These are phyloP conservation scores for Eucalyptus microcorys DNA, from an alignment of 345 rosid species.

Conservation along the genomic window DNA sequence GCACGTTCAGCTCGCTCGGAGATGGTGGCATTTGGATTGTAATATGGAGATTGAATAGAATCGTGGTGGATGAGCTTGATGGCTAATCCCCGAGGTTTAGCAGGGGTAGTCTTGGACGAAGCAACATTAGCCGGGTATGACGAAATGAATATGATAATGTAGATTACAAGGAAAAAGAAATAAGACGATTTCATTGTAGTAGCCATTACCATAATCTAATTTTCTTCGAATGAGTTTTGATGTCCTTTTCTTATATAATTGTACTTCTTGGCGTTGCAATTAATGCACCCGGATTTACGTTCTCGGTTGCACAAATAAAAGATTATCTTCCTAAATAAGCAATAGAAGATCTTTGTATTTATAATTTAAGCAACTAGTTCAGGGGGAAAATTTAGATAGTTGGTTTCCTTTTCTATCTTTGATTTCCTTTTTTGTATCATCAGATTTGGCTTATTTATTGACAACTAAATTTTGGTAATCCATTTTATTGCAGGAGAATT, in stretches of 20 bases:
- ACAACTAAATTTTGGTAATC: no score
- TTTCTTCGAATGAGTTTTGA: neutral
- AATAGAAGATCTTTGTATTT: neutral
- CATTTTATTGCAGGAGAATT: accelerated
- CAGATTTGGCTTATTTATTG: neutral
- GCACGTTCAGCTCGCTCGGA: neutral
- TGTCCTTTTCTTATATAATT: neutral
- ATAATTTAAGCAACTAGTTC: neutral
- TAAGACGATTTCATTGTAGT: neutral
- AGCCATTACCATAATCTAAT: neutral
- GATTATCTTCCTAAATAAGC: accelerated
- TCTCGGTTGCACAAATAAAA: no score
- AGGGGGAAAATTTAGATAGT: no score
- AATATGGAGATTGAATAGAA: neutral
- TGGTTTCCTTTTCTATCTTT: neutral
- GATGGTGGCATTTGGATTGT: neutral
- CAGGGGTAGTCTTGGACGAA: neutral
- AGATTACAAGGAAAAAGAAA: neutral
- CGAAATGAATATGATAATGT: neutral
- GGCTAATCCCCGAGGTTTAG: neutral
- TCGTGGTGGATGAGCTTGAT: neutral
- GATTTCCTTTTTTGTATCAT: no score
- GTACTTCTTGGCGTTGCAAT: neutral
- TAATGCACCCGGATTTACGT: neutral
- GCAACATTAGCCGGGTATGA: neutral